Evolutionary conservation across 2,329 filamentous ascomycete species (phyloP).

Genomic region (Ceratocystis harringtonii): DNA sequence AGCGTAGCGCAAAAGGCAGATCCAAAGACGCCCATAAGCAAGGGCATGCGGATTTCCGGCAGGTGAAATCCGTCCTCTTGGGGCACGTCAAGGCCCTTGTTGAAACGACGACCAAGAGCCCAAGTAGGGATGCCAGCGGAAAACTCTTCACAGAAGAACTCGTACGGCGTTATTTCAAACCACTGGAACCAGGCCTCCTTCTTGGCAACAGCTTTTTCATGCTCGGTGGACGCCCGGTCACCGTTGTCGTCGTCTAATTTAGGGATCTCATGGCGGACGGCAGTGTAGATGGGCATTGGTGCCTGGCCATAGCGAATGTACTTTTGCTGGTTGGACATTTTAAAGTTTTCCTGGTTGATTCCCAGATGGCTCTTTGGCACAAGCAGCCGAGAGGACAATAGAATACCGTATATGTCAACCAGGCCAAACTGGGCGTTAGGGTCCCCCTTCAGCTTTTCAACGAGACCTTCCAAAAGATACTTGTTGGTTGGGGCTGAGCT

Average conservation of each 20-base stretch:
- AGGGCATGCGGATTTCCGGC: conserved; percentile 69
- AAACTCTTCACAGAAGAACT: conserved; percentile 90
- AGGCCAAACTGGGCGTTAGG: conserved; percentile 67
- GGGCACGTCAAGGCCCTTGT: conserved; percentile 51
- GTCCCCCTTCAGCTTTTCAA: conserved; percentile 82
- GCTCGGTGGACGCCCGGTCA: conserved; percentile 25
- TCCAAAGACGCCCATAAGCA: conserved; percentile 89
- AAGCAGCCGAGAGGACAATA: conserved; percentile 70
- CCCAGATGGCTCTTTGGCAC: conserved; percentile 64
- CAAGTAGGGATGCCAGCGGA: conserved; percentile 86
- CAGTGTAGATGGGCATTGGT: conserved; percentile 88
- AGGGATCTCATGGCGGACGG: conserved; percentile 89
- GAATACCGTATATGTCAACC: conserved; percentile 81
- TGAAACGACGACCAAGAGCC: conserved; percentile 74
- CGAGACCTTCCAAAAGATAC: conserved; percentile 68
- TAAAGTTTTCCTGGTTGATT: conserved; percentile 56
- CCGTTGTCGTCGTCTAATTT: conserved; percentile 25
- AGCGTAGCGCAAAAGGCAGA: conserved; percentile 92
- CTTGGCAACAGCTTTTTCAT: conserved; percentile 34
- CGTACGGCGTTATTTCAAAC: conserved; percentile 91
- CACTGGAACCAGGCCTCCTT: conserved; percentile 89
- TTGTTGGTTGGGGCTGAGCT: conserved; percentile 89
- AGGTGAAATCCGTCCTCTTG: conserved; percentile 51
- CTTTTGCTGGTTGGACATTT: conserved; percentile 71
- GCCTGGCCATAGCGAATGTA: conserved; percentile 64